Evolutionary conservation across 192 early-diverging fungal species (phyloP), one percentile per base, ranked within the genome.

Genomic region (Chytriomyces sp.): DNA sequence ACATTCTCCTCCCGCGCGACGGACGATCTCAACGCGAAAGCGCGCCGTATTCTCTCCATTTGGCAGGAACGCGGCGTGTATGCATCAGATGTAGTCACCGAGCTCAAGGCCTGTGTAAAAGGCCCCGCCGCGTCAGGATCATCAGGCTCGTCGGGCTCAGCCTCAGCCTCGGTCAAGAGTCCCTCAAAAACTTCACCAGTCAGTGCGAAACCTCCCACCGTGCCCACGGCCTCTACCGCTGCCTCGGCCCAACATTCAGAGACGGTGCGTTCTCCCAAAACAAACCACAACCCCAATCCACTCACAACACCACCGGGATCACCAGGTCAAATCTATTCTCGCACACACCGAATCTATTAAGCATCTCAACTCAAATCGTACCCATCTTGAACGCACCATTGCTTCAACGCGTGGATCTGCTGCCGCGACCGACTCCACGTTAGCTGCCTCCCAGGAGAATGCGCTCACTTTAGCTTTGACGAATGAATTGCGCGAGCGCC

Each of bases 41-140:
- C 44, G 52, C 65, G 70, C 8, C 37, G 77, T 8, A 52, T 76
- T 30, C 49, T 81, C 31, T 74, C 67, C 6, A 81, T 78, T 62
- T 72, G 72, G 67, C 70, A 73, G 3, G 74, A 79, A 56, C 77
- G 77, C 17, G 64, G 52, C 3, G 76, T 81, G 4, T 80, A 76
- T 59, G 17, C 65, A 52, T 3, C 28, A n/a, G 73, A 60, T 8
- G 70, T 65, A 61, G 62, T 75, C 10, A 55, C 28, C 7, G 39
- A 62, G 37, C 59, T 80, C 3, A 68, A 73, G 62, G 59, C 71
- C 7, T 19, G 32, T 22, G 31, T 77, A 14, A 40, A 37, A 17
- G 57, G 30, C 14, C n/a, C 40, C 1, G 52, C 10, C 14, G 34
- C 12, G 5, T 12, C 40, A 33, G 32, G 1, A 36, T 36, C 52